Evolutionary conservation across 2,329 filamentous ascomycete species (phyloP), one percentile per base, ranked within the genome.

Genomic region (Cadophora sp.): DNA sequence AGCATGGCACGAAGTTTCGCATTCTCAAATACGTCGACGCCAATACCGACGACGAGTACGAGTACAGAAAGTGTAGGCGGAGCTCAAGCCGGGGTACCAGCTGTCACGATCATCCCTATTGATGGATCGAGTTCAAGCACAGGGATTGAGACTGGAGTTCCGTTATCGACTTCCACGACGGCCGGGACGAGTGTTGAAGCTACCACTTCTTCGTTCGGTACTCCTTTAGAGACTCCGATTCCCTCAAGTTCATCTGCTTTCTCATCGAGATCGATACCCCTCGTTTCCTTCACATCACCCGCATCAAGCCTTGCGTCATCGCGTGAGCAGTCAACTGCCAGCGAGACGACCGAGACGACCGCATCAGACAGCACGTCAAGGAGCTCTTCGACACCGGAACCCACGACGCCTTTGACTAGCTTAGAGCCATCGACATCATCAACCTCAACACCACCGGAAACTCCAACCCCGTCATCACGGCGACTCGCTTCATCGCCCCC

Each of bases 1-100:
- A 71, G 69, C 55, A 24, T 56, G 22, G 55, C 66, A 51, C 59
- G 66, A 51, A 68, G 65, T 37, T 68, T 69, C n/a, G 43, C 55
- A n/a, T 71, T 67, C 27, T 66, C 64, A n/a, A 71, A 69, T 40
- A 69, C 66, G 29, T 64, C 62, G 4, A 65, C 69, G 16, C 31
- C 61, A n/a, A 64, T 40, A 37, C 26, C 59, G 3, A 59, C 27
- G 29, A 65, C 58, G 1, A 61, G 58, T 46, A 65, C 58, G 1
- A 61, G 58, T 46, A 34, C 62, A 12, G 29, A 14, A 2, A 24
- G 16, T 48, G 7, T 26, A 24, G 26, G 11, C 3, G 31, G 26
- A n/a, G 24, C 27, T 9, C n/a, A 29, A 7, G 40, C 34, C 14
- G 26, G 31, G 24, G 27, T 50, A 29, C 60, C 64, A 19, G 24